Evolutionary conservation across 371 early-diverging fungal genomes (phyloP), one percentile per base, ranked within the genome.

Genomic region (Mucor irregularis): DNA sequence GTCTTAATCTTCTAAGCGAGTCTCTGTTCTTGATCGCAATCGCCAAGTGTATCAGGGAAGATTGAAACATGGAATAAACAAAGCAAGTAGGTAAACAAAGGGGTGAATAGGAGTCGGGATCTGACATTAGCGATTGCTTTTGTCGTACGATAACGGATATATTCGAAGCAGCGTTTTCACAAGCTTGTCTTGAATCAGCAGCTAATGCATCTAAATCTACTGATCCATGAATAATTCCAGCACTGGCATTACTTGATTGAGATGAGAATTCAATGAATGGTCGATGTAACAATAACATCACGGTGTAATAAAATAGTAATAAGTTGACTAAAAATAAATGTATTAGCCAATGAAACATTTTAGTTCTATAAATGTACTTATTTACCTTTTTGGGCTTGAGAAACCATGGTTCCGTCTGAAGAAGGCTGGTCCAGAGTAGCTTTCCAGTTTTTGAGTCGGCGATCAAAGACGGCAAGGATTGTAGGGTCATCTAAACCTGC

Each of bases 271-370:
- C 61, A 10, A 71, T 62, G 56, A 79, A 86, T 0, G 84, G 86
- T 26, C 85, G 63, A 61, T 83, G 85, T 19, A 84, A 56, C 21
- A 86, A 53, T 24, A 84, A 58, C 39, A 81, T 53, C 7, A 76
- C 58, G 11, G 78, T 78, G 43, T 82, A 71, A 42, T 82, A 82
- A n/a, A 68, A 75, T 56, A 85, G 69, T 17, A 71, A 72, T 19
- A 83, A 44, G 30, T 72, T 75, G 19, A 71, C 80, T 59, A 47
- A 43, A 51, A 37, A 22, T 29, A 54, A 49, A 35, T 51, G 56
- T 25, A 9, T 48, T 30, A 49, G 56, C 34, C 42, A 34, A 44
- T 49, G 19, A 30, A 33, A 28, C 28, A 54, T 49, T 28, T 34
- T 35, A 33, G 49, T 11, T 58, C 42, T 59, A 53, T 56, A 61